Conservation (phyloP, 768 basidiomycete species). For the Lactarius akahatsu region DNA sequence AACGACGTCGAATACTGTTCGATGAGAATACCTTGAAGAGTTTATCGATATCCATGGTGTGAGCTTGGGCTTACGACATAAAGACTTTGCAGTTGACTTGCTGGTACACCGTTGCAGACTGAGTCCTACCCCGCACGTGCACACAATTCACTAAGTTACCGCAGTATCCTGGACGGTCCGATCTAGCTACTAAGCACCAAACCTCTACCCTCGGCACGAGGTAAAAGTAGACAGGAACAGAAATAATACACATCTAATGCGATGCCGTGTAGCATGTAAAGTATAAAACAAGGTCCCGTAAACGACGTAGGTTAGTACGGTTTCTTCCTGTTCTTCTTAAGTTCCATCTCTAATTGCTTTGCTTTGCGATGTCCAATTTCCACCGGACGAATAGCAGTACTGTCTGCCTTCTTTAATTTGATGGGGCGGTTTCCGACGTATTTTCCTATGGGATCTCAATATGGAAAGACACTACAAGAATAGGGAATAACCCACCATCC, state of each 20-base stretch:
- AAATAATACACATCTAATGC: not conserved
- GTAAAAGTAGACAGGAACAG: not conserved
- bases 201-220: not conserved
- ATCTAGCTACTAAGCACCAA: no score
- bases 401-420: conserved; percentile 92
- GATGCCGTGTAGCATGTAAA: not conserved
- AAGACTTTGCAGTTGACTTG: not conserved
- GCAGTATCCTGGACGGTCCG: no score
- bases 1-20: not conserved
- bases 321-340: conserved; percentile 84
- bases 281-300: not conserved
- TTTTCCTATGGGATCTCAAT: conserved; percentile 59
- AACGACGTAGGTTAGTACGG: conserved; percentile 56
- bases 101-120: not conserved
- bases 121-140: not conserved
- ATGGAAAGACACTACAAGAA: conserved; percentile 3
- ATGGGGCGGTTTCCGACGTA: conserved; percentile 99
- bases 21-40: conserved; percentile 43
- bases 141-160: not conserved
- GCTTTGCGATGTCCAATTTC: conserved; percentile 94
- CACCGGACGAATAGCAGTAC: conserved; percentile 81
- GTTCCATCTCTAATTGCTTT: conserved; percentile 80
- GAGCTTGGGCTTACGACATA: not conserved
- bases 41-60: conserved; percentile 50
- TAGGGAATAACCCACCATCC: conserved; percentile 67